Percentiles rank a stretch among this genome's conserved stretches.
Conservation (phyloP, 169 alveolate species). For the Perkinsus marinus region DNA sequence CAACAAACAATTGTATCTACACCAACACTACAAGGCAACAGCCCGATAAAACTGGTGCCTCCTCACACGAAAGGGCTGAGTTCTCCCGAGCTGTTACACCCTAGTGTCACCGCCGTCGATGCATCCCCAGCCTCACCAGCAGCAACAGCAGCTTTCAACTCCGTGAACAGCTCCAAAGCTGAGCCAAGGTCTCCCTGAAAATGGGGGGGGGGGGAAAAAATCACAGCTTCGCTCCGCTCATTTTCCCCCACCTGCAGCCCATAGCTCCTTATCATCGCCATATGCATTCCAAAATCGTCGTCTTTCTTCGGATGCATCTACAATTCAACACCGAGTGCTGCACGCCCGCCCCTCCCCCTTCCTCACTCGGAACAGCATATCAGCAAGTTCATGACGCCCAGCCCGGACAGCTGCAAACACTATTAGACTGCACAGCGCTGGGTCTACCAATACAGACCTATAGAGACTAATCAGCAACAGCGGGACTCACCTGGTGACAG, state of each 20-base stretch:
- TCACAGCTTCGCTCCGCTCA: background rate
- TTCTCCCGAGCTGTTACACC: background rate
- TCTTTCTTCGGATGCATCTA: background rate
- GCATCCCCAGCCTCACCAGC: no score
- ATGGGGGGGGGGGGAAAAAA: background rate
- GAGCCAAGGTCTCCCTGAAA: background rate
- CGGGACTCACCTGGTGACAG: background rate
- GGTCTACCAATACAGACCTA: background rate
- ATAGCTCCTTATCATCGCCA: background rate
- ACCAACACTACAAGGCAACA: background rate
- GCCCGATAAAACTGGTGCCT: background rate
- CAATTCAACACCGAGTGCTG: background rate
- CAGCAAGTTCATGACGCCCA: background rate
- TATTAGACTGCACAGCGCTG: background rate
- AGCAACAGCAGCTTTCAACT: background rate
- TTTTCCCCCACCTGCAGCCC: background rate
- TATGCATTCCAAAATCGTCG: background rate
- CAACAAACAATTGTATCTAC: background rate
- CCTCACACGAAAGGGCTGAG: background rate
- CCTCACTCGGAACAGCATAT: background rate
- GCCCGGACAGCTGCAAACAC: background rate
- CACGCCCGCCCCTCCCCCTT: background rate
- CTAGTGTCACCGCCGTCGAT: no score
- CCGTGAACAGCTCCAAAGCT: background rate
- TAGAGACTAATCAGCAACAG: background rate